phyloP scores from a whole-genome alignment of 257 asterid species.

The Nicotiana obtusifolia region DNA sequence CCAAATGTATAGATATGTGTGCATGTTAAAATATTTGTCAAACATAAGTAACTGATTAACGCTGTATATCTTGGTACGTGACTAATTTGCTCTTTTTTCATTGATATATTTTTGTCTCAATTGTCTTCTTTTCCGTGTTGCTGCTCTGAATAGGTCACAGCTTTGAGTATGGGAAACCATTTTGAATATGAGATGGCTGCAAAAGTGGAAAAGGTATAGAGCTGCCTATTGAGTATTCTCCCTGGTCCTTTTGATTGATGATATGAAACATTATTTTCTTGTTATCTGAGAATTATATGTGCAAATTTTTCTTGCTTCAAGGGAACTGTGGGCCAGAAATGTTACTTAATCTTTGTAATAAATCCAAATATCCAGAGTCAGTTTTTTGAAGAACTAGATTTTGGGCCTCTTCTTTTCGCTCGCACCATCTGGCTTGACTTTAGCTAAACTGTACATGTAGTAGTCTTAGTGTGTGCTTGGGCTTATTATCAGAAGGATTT shows the following conservation, averaged over 20 bases:
- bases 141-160: constrained; percentile 43
- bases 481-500: neutral
- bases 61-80: neutral
- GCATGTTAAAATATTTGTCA: neutral
- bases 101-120: neutral
- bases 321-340: constrained; percentile 2
- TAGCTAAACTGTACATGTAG: neutral
- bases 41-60: neutral
- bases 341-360: neutral
- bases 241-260: constrained; percentile 10
- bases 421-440: constrained; percentile 6
- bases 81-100: neutral
- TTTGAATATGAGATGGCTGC: constrained; percentile 79
- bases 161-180: constrained; percentile 90
- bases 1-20: neutral
- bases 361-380: neutral
- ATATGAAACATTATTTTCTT: constrained; percentile 2
- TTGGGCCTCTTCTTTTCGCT: neutral
- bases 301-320: neutral
- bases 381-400: neutral
- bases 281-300: neutral
- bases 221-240: constrained; percentile 15
- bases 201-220: constrained; percentile 75
- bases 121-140: constrained; percentile 18
- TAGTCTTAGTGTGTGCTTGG: neutral